Evolutionary conservation across 345 rosid species (phyloP).

Genomic region (Carallia pectinifolia): DNA sequence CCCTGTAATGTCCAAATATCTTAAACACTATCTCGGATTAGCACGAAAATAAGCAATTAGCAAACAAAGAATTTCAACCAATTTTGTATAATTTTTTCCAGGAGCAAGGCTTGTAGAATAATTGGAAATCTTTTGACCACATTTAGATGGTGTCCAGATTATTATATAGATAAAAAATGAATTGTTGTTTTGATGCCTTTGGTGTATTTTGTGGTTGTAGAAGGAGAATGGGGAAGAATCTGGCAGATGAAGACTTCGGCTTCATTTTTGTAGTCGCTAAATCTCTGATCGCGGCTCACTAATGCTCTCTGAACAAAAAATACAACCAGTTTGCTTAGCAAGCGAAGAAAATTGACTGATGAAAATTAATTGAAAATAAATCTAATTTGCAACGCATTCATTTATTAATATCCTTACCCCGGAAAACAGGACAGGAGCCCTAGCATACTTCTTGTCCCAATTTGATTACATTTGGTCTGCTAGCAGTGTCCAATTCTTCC

Average conservation of each 20-base stretch:
- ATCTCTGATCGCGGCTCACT: slow-evolving; percentile 52
- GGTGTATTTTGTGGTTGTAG: slow-evolving; percentile 70
- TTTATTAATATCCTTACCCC: slow-evolving; percentile 34
- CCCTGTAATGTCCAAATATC: no score
- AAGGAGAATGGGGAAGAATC: slow-evolving; percentile 78
- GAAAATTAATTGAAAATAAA: no score
- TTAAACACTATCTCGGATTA: no score
- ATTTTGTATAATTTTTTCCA: no score
- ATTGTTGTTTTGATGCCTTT: slow-evolving; percentile 50
- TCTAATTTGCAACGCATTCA: not conserved
- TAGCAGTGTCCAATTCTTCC: slow-evolving; percentile 64
- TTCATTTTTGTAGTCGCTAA: slow-evolving; percentile 53
- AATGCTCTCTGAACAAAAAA: slow-evolving; percentile 49
- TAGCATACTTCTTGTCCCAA: slow-evolving; percentile 92
- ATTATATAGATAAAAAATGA: no score
- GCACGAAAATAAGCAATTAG: no score
- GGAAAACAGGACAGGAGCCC: slow-evolving; percentile 73
- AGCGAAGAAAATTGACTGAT: not conserved
- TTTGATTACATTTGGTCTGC: slow-evolving; percentile 68
- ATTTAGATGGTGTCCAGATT: no score
- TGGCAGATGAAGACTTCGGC: slow-evolving; percentile 84
- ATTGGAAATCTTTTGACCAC: no score
- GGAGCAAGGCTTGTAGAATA: no score
- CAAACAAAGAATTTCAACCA: no score
- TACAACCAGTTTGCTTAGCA: not conserved